These are phyloP conservation scores for Pseudocercospora pini-densiflorae DNA, from an alignment of 2,329 filamentous ascomycete genomes.

Conservation along the genomic window DNA sequence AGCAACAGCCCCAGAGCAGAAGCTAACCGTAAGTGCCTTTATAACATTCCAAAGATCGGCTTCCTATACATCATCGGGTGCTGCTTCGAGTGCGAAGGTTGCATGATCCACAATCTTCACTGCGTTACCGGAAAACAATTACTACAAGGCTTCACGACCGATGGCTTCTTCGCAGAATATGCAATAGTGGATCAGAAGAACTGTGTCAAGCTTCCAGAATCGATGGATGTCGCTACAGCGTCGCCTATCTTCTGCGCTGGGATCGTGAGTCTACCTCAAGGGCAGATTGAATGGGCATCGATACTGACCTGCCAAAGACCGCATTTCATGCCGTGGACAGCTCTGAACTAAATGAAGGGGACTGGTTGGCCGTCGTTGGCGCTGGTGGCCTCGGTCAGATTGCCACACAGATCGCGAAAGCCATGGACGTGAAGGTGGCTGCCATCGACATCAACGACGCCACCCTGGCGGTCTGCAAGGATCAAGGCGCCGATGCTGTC, in stretches of 20 bases:
- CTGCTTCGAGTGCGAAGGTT: conserved; percentile 29
- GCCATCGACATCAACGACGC: conserved; percentile 27
- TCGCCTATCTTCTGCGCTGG: conserved; percentile 27
- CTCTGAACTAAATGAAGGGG: conserved; percentile 23
- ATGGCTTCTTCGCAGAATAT: conserved; percentile 30
- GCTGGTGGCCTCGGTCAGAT: conserved; percentile 26
- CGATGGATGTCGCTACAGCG: conserved; percentile 24
- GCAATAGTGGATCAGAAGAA: conserved; percentile 27
- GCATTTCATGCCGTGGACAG: conserved; percentile 29
- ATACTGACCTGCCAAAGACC: conserved; percentile 4
- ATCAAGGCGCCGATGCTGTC: conserved; percentile 25
- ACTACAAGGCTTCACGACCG: conserved; percentile 26
- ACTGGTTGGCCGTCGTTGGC: conserved; percentile 27
- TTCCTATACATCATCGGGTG: conserved; percentile 28
- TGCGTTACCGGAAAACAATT: conserved; percentile 26
- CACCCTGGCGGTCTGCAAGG: conserved; percentile 24
- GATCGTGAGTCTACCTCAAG: conserved; percentile 9
- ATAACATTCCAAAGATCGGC: conserved; percentile 12
- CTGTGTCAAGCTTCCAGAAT: conserved; percentile 23
- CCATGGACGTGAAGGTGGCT: conserved; percentile 23
- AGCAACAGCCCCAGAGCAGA: not conserved
- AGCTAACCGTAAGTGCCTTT: not conserved
- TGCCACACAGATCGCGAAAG: conserved; percentile 28
- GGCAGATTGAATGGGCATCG: not conserved
- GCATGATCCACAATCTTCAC: conserved; percentile 22